Evolutionary conservation across 192 early-diverging fungal species (phyloP), one percentile per base, ranked within the genome.

Genomic region (Coemansia sp.): DNA sequence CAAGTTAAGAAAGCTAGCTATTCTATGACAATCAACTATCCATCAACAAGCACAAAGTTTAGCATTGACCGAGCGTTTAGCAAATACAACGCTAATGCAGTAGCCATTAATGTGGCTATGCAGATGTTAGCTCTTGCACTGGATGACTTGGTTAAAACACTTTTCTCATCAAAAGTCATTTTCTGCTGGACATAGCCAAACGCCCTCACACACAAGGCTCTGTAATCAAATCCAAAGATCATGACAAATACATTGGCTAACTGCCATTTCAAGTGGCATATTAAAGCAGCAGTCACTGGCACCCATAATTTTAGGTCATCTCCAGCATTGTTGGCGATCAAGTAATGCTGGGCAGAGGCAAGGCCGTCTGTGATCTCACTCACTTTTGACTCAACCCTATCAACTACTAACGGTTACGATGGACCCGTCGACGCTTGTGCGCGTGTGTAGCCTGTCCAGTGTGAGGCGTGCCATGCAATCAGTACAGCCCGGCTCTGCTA

Each of bases 391-490:
- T 20, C 9, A 3, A 9, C 43, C 7, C 20, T 46, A 18, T 46
- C 9, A 26, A 28, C 11, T 51, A 28, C 24, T 28, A 28, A 14
- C 21, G 3, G 24, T 7, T 55, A 10, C 5, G 26, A 68, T 68
- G 66, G 66, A 38, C 38, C 59, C 59, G 11, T 48, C 66, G n/a
- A 37, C 59, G 38, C n/a, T 61, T 3, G 37, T 68, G 59, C 66
- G 66, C 24, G 38, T 68, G 24, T 45, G 59, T 50, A 61, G 59
- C 26, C 11, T 68, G 34, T 21, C 23, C 16, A 53, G 18, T 24
- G 31, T 67, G 21, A 23, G 59, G 9, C 66, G 33, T 4, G 45
- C 58, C 35, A 59, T 39, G 21, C 39, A 43, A 23, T 14, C 60
- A 42, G 35, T 10, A 14, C 48, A 57, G 35, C 14, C 53, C 9